Conservation (phyloP, 2,329 filamentous ascomycete genomes). For the Stemphylium vesicarium region DNA sequence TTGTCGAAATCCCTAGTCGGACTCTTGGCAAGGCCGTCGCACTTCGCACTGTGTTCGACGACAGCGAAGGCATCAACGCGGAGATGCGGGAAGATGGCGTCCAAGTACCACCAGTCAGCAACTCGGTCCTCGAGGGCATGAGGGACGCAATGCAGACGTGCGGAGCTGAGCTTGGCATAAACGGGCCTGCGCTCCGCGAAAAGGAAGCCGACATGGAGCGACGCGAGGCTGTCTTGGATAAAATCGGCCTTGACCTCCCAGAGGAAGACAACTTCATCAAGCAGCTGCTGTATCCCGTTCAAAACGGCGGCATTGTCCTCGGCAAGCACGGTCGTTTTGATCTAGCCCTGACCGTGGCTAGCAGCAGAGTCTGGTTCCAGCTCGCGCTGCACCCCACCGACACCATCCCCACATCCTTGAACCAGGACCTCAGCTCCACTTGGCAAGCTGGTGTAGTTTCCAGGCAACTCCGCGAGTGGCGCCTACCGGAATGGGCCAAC, state of each 20-base stretch:
- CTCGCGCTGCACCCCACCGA: slow-evolving; percentile 91
- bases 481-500: slow-evolving; percentile 95
- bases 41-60: slow-evolving; percentile 90
- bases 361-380: slow-evolving; percentile 95
- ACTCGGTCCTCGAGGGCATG: slow-evolving; percentile 87
- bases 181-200: slow-evolving; percentile 70
- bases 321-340: slow-evolving; percentile 82
- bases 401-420: slow-evolving; percentile 75
- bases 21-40: slow-evolving; percentile 85
- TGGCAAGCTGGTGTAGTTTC: slow-evolving; percentile 96
- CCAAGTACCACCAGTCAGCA: slow-evolving; percentile 73
- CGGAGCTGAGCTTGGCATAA: slow-evolving; percentile 79
- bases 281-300: slow-evolving; percentile 78
- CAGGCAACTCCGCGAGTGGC: slow-evolving; percentile 89
- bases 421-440: slow-evolving; percentile 75
- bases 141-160: slow-evolving; percentile 77
- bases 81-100: slow-evolving; percentile 98
- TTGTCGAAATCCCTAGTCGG: slow-evolving; percentile 84
- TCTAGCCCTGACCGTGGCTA: slow-evolving; percentile 73
- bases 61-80: slow-evolving; percentile 87
- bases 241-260: slow-evolving; percentile 81
- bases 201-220: slow-evolving; percentile 81
- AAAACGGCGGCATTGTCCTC: slow-evolving; percentile 78
- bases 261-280: slow-evolving; percentile 83
- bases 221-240: slow-evolving; percentile 83